These are phyloP conservation scores for Gigaspora rosea DNA, from an alignment of 192 early-diverging fungal species.

Conservation along the genomic window DNA sequence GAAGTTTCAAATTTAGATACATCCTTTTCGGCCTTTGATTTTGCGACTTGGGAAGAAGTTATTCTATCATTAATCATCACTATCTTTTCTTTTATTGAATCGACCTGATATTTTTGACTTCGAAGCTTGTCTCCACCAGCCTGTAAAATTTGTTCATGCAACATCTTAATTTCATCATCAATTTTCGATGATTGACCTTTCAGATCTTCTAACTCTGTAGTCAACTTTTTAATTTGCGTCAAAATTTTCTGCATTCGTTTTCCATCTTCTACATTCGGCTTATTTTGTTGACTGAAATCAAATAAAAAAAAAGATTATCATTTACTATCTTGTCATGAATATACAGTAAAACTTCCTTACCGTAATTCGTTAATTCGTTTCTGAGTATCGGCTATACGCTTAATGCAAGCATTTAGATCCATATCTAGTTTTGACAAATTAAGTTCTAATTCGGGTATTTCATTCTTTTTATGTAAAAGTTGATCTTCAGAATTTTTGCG, in stretches of 20 bases:
- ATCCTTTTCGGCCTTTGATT: slow-evolving; percentile 76
- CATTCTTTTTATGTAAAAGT: slow-evolving; percentile 54
- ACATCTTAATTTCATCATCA: slow-evolving; percentile 73
- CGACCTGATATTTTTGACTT: slow-evolving; percentile 82
- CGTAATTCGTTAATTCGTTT: slow-evolving; percentile 60
- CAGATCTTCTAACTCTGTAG: slow-evolving; percentile 48
- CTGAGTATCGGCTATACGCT: slow-evolving; percentile 68
- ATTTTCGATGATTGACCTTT: slow-evolving; percentile 63
- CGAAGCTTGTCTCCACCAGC: slow-evolving; percentile 87
- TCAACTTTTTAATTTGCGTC: slow-evolving; percentile 48
- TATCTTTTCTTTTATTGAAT: slow-evolving; percentile 78
- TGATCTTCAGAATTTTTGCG: slow-evolving; percentile 42
- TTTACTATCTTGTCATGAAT: not conserved
- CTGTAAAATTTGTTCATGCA: slow-evolving; percentile 91
- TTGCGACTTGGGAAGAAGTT: slow-evolving; percentile 72
- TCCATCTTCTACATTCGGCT: slow-evolving; percentile 56
- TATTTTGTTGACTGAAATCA: slow-evolving; percentile 43
- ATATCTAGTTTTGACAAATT: slow-evolving; percentile 69
- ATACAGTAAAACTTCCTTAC: slow-evolving; percentile 37
- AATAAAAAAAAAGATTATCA: not conserved
- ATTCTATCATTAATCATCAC: slow-evolving; percentile 64
- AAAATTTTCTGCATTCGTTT: slow-evolving; percentile 55
- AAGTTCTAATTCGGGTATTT: slow-evolving; percentile 61
- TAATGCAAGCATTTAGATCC: slow-evolving; percentile 67
- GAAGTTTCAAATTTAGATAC: slow-evolving; percentile 66